A percentile compares a stretch with the other conserved stretches of the same genome.
phyloP scores from a whole-genome alignment of 2,329 filamentous ascomycete genomes.

The Epichloe baconii region DNA sequence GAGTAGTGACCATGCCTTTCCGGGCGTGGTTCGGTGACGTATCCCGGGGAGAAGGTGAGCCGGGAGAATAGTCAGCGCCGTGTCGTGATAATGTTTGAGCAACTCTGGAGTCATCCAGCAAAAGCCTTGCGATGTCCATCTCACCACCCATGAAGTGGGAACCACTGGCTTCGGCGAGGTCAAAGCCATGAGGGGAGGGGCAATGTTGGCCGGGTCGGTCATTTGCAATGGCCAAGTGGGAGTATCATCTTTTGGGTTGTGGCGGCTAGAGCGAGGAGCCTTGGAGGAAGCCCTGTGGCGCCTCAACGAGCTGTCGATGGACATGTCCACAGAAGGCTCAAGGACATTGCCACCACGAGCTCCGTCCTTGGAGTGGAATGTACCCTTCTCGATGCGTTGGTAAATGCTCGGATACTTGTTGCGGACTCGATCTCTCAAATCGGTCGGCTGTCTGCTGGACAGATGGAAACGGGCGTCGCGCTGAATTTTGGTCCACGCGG shows the following conservation, averaged over 20 bases:
- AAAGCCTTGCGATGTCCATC: conserved; percentile 48
- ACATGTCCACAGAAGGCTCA: conserved; percentile 38
- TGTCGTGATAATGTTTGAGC: conserved; percentile 14
- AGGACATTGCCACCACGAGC: conserved; percentile 28
- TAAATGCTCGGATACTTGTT: conserved; percentile 52
- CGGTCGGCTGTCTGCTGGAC: conserved; percentile 46
- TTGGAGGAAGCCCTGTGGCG: conserved; percentile 23
- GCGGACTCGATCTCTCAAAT: conserved; percentile 48
- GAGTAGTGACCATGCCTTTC: conserved; percentile 8
- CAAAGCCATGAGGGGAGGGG: conserved; percentile 21
- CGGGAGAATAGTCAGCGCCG: conserved; percentile 13
- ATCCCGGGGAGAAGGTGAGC: conserved; percentile 12
- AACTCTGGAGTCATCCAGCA: conserved; percentile 39
- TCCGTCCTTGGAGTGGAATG: conserved; percentile 31
- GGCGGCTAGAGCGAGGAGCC: conserved; percentile 27
- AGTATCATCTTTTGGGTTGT: conserved; percentile 34
- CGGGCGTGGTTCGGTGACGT: conserved; percentile 9
- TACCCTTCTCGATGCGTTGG: conserved; percentile 41
- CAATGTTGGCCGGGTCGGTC: conserved; percentile 17
- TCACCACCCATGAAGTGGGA: conserved; percentile 34
- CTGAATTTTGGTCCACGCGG: conserved; percentile 54
- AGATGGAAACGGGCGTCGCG: conserved; percentile 45
- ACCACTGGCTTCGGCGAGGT: conserved; percentile 29
- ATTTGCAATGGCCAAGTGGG: conserved; percentile 28
- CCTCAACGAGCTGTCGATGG: conserved; percentile 33